Evolutionary conservation across 2,329 filamentous ascomycete species (phyloP).

Genomic region (Ceratocystis variospora): DNA sequence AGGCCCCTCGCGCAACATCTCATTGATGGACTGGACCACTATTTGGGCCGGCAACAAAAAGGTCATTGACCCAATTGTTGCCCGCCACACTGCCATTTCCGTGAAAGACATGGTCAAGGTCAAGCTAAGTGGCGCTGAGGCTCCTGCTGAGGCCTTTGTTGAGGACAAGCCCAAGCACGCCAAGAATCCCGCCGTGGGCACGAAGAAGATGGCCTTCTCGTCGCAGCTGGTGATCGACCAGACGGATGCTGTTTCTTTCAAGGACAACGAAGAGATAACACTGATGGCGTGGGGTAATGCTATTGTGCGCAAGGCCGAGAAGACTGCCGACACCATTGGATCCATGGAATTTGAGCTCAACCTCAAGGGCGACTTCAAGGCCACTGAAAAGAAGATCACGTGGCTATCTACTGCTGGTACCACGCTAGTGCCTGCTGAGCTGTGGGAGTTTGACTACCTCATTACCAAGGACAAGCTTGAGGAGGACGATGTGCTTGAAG

Average conservation of each 20-base stretch:
- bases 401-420: constrained; percentile 71
- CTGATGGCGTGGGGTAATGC: constrained; percentile 94
- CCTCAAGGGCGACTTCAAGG: constrained; percentile 83
- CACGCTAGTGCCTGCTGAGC: constrained; percentile 54
- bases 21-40: constrained; percentile 68
- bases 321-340: constrained; percentile 44
- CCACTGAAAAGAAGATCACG: constrained; percentile 91
- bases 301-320: constrained; percentile 34
- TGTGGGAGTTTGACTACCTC: constrained; percentile 54
- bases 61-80: constrained; percentile 63
- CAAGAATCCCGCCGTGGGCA: constrained; percentile 76
- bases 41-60: constrained; percentile 69
- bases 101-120: constrained; percentile 59
- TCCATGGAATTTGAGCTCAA: constrained; percentile 72
- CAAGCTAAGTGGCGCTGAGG: constrained; percentile 53
- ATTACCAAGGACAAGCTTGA: constrained; percentile 75
- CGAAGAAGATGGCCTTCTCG: constrained; percentile 72
- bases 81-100: constrained; percentile 59
- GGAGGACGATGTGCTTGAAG: constrained; percentile 72
- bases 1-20: constrained; percentile 70
- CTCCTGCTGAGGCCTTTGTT: constrained; percentile 45
- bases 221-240: constrained; percentile 70
- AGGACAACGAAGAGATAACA: constrained; percentile 78
- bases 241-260: constrained; percentile 68
- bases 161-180: constrained; percentile 75